These are phyloP conservation scores for Hortiboletus campestris DNA, from an alignment of 768 basidiomycete species.

Conservation along the genomic window DNA sequence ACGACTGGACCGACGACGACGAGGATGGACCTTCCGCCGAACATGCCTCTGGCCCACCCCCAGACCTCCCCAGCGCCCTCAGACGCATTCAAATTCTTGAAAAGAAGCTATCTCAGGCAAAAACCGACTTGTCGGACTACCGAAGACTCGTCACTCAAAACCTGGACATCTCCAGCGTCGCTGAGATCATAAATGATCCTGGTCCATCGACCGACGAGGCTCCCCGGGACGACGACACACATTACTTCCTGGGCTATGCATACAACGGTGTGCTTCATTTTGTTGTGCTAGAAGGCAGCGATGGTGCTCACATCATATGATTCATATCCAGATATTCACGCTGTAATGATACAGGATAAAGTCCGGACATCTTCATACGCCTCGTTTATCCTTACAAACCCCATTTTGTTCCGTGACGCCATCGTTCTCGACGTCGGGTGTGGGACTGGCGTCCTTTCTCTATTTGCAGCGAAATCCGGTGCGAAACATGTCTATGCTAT, in stretches of 20 bases:
- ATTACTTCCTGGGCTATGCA: constrained; percentile 91
- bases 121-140: constrained; percentile 63
- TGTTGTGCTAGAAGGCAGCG: background rate
- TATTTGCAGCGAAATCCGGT: constrained; percentile 87
- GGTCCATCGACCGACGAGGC: constrained; percentile 21
- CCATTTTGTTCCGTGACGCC: constrained; percentile 76
- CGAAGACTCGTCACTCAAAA: constrained; percentile 53
- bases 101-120: constrained; percentile 56
- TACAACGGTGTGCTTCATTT: constrained; percentile 62
- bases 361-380: constrained; percentile 93
- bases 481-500: constrained; percentile 90
- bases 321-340: constrained; percentile 73
- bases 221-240: constrained; percentile 80
- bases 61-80: constrained; percentile 34
- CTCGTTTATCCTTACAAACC: constrained; percentile 83
- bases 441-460: constrained; percentile 88
- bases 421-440: constrained; percentile 95
- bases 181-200: constrained; percentile 43
- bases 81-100: constrained; percentile 59
- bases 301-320: background rate
- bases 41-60: constrained; percentile 14
- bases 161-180: constrained; percentile 45
- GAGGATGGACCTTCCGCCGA: background rate
- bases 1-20: constrained; percentile 71
- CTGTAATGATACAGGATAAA: constrained; percentile 94